These are phyloP conservation scores for Tephrocybe sp. DNA, from an alignment of 768 basidiomycete genomes.

Conservation along the genomic window DNA sequence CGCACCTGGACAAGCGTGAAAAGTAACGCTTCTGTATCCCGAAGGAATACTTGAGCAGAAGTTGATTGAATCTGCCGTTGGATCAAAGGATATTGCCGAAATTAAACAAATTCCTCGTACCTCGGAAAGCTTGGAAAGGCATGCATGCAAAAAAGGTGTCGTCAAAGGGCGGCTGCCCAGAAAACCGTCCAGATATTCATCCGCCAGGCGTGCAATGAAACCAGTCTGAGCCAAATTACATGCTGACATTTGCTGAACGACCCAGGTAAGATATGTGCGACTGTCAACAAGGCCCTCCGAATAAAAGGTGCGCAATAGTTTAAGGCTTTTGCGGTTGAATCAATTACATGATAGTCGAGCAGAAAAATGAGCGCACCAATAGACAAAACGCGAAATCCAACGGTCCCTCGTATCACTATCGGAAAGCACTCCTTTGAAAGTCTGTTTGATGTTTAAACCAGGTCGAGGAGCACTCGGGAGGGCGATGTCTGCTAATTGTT, in stretches of 20 bases:
- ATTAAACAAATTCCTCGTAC: constrained; percentile 29
- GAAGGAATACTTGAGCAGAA: constrained; percentile 55
- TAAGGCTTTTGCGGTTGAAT: constrained; percentile 44
- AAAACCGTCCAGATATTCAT: constrained; percentile 79
- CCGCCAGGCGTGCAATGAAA: constrained; percentile 71
- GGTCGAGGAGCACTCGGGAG: constrained; percentile 77
- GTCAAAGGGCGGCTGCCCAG: constrained; percentile 64
- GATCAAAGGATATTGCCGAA: not conserved
- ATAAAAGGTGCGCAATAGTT: constrained; percentile 74
- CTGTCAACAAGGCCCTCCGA: constrained; percentile 80
- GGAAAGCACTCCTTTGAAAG: constrained; percentile 78
- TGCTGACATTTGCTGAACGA: constrained; percentile 72
- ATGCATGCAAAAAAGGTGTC: constrained; percentile 72
- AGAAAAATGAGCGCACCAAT: constrained; percentile 50
- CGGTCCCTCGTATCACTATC: constrained; percentile 68
- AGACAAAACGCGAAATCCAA: constrained; percentile 80
- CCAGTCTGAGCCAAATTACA: constrained; percentile 84
- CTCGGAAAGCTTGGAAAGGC: constrained; percentile 65
- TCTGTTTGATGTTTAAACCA: constrained; percentile 79
- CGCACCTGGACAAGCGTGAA: constrained; percentile 61
- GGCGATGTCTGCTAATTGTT: constrained; percentile 76
- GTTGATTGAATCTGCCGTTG: constrained; percentile 50
- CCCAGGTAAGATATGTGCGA: constrained; percentile 74
- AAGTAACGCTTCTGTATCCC: constrained; percentile 51
- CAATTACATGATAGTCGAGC: not conserved